Evolutionary conservation across 2,329 filamentous ascomycete genomes (phyloP).

Genomic region (Daldinia sp.): DNA sequence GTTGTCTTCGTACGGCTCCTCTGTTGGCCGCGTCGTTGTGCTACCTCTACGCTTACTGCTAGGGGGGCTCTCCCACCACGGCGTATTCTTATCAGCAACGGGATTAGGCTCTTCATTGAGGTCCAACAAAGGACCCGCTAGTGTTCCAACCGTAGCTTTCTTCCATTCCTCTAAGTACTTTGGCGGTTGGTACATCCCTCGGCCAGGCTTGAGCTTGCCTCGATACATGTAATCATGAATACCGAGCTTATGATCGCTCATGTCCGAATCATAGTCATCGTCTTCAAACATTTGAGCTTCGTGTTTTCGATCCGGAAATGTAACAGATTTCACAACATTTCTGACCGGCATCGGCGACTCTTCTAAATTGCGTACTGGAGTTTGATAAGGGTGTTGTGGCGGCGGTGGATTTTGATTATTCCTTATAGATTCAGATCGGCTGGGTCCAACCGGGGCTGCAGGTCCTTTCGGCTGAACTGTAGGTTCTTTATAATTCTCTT

Average conservation of each 20-base stretch:
- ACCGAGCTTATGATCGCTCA: constrained; percentile 42
- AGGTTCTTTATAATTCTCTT: constrained; percentile 44
- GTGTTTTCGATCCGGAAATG: constrained; percentile 48
- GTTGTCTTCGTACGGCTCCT: constrained; percentile 74
- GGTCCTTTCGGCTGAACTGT: constrained; percentile 43
- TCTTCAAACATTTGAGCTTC: constrained; percentile 39
- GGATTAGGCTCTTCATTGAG: constrained; percentile 58
- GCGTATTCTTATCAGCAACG: constrained; percentile 63
- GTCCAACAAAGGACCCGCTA: constrained; percentile 71
- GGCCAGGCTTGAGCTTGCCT: constrained; percentile 58
- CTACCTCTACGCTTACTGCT: constrained; percentile 62
- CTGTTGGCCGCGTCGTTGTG: constrained; percentile 64
- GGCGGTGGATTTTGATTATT: constrained; percentile 35
- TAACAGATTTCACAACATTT: constrained; percentile 48
- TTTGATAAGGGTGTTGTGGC: constrained; percentile 30
- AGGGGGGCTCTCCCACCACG: constrained; percentile 79
- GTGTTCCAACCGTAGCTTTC: constrained; percentile 71
- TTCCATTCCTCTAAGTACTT: constrained; percentile 79
- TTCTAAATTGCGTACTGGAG: constrained; percentile 34
- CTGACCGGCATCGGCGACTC: constrained; percentile 28
- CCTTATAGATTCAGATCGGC: constrained; percentile 44
- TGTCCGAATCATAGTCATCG: constrained; percentile 45
- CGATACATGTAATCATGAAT: constrained; percentile 49
- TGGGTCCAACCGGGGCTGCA: constrained; percentile 44
- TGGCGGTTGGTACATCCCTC: constrained; percentile 69